Conservation (phyloP, 345 rosid species). For the Citrus australasica region DNA sequence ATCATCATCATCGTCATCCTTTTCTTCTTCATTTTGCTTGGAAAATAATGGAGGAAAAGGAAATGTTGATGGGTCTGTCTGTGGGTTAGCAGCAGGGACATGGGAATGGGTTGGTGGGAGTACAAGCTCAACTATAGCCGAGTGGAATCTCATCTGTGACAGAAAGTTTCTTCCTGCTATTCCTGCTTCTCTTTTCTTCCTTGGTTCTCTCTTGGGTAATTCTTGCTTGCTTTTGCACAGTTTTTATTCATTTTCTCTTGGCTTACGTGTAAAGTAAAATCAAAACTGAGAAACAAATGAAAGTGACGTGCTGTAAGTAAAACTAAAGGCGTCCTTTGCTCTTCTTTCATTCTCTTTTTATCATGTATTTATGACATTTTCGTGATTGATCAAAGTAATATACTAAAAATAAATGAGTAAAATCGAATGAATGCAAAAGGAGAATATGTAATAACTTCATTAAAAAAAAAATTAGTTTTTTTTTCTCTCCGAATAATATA, state of each 20-base stretch:
- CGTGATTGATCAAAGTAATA: no score
- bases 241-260: not conserved
- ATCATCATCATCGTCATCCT: not conserved
- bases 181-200: constrained; percentile 73
- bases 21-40: not conserved
- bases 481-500: no score
- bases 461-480: no score
- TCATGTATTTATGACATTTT: no score
- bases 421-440: no score
- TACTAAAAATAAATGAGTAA: no score
- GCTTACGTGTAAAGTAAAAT: not conserved
- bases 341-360: no score
- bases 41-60: constrained; percentile 11
- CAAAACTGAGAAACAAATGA: no score
- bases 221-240: not conserved
- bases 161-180: constrained; percentile 63
- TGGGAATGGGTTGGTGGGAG: constrained; percentile 76
- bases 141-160: constrained; percentile 68
- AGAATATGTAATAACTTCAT: no score
- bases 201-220: constrained; percentile 70
- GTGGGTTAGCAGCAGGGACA: constrained; percentile 41
- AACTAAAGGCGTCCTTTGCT: no score
- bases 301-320: no score
- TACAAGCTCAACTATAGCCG: constrained; percentile 46
- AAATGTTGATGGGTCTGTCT: constrained; percentile 25